A percentile compares a stretch with the other conserved stretches of the same genome.
Conservation (phyloP, 2,329 filamentous ascomycete species). For the Exophiala oligosperma region DNA sequence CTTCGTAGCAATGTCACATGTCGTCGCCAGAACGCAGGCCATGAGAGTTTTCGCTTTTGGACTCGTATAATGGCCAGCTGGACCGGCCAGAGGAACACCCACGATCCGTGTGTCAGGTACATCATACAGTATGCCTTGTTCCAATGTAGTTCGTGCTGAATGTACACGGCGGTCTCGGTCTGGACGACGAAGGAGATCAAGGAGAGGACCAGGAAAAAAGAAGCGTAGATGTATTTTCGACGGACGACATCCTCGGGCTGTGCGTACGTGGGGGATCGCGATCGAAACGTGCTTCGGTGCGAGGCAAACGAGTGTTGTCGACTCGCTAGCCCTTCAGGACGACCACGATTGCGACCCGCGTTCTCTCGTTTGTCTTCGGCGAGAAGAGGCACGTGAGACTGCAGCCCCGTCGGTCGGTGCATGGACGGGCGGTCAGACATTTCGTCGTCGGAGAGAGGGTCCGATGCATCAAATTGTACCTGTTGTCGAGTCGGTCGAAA, state of each 20-base stretch:
- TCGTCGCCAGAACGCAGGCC: conserved; percentile 80
- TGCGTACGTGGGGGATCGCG: conserved; percentile 68
- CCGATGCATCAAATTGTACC: conserved; percentile 11
- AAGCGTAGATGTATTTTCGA: conserved; percentile 84
- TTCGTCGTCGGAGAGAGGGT: conserved; percentile 36
- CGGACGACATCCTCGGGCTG: conserved; percentile 66
- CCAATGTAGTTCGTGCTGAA: conserved; percentile 90
- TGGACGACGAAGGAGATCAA: conserved; percentile 88
- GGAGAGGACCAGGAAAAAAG: conserved; percentile 77
- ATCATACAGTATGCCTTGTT: conserved; percentile 99
- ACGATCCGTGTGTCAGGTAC: conserved; percentile 91
- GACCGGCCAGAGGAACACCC: conserved; percentile 82
- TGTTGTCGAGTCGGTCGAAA: conserved; percentile 14
- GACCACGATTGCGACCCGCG: conserved; percentile 34
- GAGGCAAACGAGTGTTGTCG: conserved; percentile 43
- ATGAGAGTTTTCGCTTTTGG: conserved; percentile 75
- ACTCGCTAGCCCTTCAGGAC: conserved; percentile 21
- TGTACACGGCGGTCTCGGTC: conserved; percentile 93
- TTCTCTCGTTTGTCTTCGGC: conserved; percentile 40
- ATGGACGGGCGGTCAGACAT: conserved; percentile 49
- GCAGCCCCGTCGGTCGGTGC: conserved; percentile 49
- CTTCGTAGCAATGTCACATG: conserved; percentile 64
- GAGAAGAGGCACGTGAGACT: conserved; percentile 56
- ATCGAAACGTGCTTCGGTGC: conserved; percentile 70
- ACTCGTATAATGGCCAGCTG: conserved; percentile 79